A percentile compares a stretch with the other conserved stretches of the same genome.
Conservation (phyloP, 1,139 yeast species). For the Blastobotrys illinoisensis region DNA sequence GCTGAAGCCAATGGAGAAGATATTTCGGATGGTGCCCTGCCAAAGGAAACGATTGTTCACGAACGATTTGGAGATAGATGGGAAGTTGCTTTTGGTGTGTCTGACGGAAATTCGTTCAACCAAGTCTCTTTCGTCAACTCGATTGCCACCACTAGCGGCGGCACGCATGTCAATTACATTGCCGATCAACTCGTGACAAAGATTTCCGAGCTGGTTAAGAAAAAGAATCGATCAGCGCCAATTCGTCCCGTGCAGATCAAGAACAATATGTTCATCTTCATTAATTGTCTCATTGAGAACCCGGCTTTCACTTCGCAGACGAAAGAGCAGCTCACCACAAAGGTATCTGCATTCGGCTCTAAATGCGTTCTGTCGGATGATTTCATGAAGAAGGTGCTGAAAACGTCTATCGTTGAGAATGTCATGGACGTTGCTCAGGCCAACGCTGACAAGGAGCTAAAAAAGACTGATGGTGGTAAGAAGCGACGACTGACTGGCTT, state of each 20-base stretch:
- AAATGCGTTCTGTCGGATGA: constrained; percentile 68
- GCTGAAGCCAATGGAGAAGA: constrained; percentile 35
- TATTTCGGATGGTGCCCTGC: constrained; percentile 28
- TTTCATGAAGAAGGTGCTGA: constrained; percentile 65
- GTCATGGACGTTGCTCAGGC: constrained; percentile 78
- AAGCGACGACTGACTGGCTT: constrained; percentile 84
- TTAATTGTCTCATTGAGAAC: constrained; percentile 89
- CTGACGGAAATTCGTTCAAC: constrained; percentile 75
- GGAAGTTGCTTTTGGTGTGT: constrained; percentile 94
- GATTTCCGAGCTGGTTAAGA: constrained; percentile 66
- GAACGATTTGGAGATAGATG: constrained; percentile 76
- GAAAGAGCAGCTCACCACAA: constrained; percentile 90
- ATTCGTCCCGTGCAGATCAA: constrained; percentile 85
- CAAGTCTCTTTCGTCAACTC: constrained; percentile 97
- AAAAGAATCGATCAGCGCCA: constrained; percentile 65
- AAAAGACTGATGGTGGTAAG: constrained; percentile 92
- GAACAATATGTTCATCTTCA: constrained; percentile 83
- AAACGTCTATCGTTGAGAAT: constrained; percentile 78
- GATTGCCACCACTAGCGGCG: constrained; percentile 96
- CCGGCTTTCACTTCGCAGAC: constrained; percentile 98
- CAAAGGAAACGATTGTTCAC: constrained; percentile 65
- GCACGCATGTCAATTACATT: constrained; percentile 87
- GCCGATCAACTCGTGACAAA: constrained; percentile 80
- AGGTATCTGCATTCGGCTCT: constrained; percentile 85
- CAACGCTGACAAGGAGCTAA: constrained; percentile 82